Conservation (phyloP, 192 early-diverging fungal genomes). For the Umbelopsis ramanniana region DNA sequence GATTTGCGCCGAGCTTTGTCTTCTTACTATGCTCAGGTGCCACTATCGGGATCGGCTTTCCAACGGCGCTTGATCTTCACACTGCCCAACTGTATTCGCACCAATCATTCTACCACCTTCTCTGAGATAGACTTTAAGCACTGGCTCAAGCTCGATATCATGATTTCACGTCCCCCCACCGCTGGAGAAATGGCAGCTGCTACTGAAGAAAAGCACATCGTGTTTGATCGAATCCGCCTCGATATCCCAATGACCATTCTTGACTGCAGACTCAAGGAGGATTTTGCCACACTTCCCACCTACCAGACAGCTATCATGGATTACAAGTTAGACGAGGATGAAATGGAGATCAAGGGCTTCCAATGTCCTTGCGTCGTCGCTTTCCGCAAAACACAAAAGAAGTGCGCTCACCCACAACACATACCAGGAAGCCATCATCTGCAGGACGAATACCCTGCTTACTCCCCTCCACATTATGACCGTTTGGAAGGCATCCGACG, state of each 20-base stretch:
- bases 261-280: conserved; percentile 39
- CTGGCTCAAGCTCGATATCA: conserved; percentile 34
- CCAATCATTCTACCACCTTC: conserved; percentile 35
- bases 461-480: conserved; percentile 9
- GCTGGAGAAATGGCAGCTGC: background rate
- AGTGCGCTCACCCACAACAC: conserved; percentile 2
- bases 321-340: conserved; percentile 12
- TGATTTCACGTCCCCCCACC: conserved; percentile 12
- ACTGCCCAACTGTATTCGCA: conserved; percentile 36
- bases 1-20: conserved; percentile 25
- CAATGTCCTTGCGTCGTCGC: conserved; percentile 28
- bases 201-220: background rate
- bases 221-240: conserved; percentile 24
- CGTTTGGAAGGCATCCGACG: conserved; percentile 8
- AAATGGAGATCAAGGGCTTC: conserved; percentile 9
- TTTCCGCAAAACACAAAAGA: conserved; percentile 20
- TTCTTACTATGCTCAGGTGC: conserved; percentile 33
- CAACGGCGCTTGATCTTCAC: conserved; percentile 32
- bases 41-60: conserved; percentile 21
- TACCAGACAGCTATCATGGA: conserved; percentile 25
- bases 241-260: conserved; percentile 35
- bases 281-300: conserved; percentile 34
- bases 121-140: conserved; percentile 34
- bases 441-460: background rate
- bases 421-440: background rate